Evolutionary conservation across 75 land plant genomes (phyloP).

Genomic region (Isoetes taiwanensis): DNA sequence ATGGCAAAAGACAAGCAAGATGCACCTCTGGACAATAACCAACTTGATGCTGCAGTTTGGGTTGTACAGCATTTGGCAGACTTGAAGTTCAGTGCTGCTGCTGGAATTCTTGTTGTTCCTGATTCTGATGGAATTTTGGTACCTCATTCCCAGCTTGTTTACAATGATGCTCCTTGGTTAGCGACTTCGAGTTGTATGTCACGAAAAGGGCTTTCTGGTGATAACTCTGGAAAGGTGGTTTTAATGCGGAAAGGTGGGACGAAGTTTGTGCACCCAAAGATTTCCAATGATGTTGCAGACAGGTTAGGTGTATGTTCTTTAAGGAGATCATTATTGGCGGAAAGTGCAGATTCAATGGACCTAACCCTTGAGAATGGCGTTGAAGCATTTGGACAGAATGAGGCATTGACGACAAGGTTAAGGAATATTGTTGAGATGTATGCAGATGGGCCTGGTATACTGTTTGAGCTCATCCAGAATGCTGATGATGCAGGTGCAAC

Average conservation of each 20-base stretch:
- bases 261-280: conserved; percentile 78
- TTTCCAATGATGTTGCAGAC: conserved; percentile 94
- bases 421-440: conserved; percentile 97
- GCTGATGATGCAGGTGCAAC: conserved; percentile 97
- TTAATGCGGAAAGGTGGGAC: no score
- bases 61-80: conserved; percentile 82
- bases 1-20: conserved; percentile 47
- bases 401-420: conserved; percentile 79
- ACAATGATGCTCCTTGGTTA: conserved; percentile 96
- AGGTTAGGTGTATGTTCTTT: conserved; percentile 73
- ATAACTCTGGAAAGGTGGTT: no score
- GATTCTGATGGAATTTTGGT: conserved; percentile 47
- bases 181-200: conserved; percentile 3
- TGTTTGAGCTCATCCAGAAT: conserved; percentile 91
- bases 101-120: conserved; percentile 46
- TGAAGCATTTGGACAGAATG: conserved; percentile 98
- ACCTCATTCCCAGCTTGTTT: conserved; percentile 52
- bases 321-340: conserved; percentile 76
- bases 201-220: no score
- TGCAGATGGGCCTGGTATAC: conserved; percentile 91
- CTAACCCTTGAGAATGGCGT: conserved; percentile 75
- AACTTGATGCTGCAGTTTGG: conserved; percentile 56
- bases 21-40: conserved; percentile 47
- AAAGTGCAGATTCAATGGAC: conserved; percentile 93
- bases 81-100: conserved; percentile 31